Evolutionary conservation across 2,329 filamentous ascomycete species (phyloP).

Genomic region (Aureobasidium sp.): DNA sequence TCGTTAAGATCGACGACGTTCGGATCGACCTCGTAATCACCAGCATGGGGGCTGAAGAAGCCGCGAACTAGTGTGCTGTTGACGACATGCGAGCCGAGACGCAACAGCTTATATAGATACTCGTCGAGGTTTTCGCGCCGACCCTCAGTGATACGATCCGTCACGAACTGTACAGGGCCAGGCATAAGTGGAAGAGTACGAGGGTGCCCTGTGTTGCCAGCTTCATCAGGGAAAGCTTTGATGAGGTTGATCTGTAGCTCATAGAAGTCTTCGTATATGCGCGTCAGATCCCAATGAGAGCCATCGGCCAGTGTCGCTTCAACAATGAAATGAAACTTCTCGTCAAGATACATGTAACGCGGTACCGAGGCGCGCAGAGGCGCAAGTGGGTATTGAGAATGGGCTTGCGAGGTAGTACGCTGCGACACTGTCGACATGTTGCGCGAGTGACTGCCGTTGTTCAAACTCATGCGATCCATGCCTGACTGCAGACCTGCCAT

Average conservation of each 20-base stretch:
- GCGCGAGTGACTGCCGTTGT: conserved; percentile 25
- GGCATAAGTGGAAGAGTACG: conserved; percentile 95
- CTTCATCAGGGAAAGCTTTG: conserved; percentile 84
- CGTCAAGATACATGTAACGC: conserved; percentile 89
- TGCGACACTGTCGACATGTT: conserved; percentile 18
- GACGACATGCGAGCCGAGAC: conserved; percentile 76
- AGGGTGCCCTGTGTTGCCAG: conserved; percentile 69
- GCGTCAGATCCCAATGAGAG: conserved; percentile 82
- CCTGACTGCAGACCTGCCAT: conserved; percentile 36
- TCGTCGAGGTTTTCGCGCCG: conserved; percentile 87
- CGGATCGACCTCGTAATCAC: conserved; percentile 87
- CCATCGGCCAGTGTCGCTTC: conserved; percentile 87
- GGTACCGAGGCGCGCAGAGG: conserved; percentile 81
- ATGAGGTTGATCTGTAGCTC: conserved; percentile 95
- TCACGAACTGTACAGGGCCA: conserved; percentile 93
- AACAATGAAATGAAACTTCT: conserved; percentile 98
- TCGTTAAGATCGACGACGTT: conserved; percentile 48
- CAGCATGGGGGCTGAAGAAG: conserved; percentile 83
- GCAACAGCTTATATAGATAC: conserved; percentile 86
- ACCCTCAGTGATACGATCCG: conserved; percentile 93
- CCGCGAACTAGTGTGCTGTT: conserved; percentile 77
- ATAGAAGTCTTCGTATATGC: conserved; percentile 98
- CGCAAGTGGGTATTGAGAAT: conserved; percentile 49
- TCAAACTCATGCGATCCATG: conserved; percentile 70
- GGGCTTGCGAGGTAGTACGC: conserved; percentile 29